These are phyloP conservation scores for Pezicula neosporulosa DNA, from an alignment of 2,329 filamentous ascomycete genomes.

Conservation along the genomic window DNA sequence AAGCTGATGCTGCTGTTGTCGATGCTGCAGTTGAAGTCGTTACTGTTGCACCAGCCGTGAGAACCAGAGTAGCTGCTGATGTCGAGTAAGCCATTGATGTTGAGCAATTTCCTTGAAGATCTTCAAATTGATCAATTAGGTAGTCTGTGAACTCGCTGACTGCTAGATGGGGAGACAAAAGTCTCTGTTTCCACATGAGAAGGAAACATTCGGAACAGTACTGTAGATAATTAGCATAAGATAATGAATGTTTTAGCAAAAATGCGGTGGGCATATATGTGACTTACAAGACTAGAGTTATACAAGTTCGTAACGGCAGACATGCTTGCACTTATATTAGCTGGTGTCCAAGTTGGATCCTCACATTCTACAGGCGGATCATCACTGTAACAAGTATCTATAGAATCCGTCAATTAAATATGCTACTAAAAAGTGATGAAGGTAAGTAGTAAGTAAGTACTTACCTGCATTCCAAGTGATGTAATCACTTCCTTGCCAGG, in stretches of 20 bases:
- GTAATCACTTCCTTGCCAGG: constrained; percentile 15
- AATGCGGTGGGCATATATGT: neutral
- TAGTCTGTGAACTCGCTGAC: constrained; percentile 15
- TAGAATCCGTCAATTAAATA: neutral
- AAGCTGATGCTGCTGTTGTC: constrained; percentile 2
- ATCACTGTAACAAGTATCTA: neutral
- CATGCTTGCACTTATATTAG: constrained; percentile 8
- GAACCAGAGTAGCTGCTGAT: constrained; percentile 7
- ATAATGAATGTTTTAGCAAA: neutral
- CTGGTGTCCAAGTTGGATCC: constrained; percentile 5
- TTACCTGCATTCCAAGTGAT: constrained; percentile 7
- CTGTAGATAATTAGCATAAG: constrained; percentile 1
- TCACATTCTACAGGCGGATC: constrained; percentile 2
- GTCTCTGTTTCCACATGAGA: constrained; percentile 11
- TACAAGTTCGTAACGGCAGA: constrained; percentile 10
- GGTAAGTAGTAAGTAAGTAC: no score
- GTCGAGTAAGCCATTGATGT: constrained; percentile 12
- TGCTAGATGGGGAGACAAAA: constrained; percentile 13
- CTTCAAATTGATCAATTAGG: constrained; percentile 14
- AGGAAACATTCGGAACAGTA: constrained; percentile 21
- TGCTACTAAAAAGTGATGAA: no score
- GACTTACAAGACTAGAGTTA: constrained; percentile 1
- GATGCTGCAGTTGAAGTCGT: constrained; percentile 3
- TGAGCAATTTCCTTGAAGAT: constrained; percentile 14
- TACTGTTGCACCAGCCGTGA: neutral